Evolutionary conservation across 306 rosid species (phyloP).

Genomic region (Coriaria nepalensis): DNA sequence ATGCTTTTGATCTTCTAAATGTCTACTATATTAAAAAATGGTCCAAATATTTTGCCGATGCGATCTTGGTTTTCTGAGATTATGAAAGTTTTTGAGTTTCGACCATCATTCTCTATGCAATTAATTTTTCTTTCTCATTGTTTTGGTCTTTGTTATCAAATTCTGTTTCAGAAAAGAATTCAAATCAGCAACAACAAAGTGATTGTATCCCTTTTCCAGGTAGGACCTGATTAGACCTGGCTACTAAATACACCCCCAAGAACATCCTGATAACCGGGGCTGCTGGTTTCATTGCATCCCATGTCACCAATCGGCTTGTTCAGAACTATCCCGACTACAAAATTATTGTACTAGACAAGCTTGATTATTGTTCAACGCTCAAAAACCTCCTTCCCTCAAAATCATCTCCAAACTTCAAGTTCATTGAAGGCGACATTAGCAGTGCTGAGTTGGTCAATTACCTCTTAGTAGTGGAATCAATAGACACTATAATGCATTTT

Average conservation of each 20-base stretch:
- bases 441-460: conserved; percentile 54
- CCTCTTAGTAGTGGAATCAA: conserved; percentile 43
- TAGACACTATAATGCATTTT: conserved; percentile 57
- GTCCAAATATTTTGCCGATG: no score
- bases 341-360: conserved; percentile 51
- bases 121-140: no score
- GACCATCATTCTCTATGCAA: no score
- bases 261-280: conserved; percentile 59
- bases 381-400: conserved; percentile 45
- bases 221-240: conserved; percentile 22
- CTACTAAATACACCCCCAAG: conserved; percentile 33
- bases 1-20: no score
- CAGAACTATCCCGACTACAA: conserved; percentile 45
- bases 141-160: no score
- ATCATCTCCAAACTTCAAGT: conserved; percentile 45
- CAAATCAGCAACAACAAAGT: no score
- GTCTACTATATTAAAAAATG: no score
- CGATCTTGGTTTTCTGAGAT: no score
- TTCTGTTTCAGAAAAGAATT: no score
- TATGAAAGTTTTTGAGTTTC: no score
- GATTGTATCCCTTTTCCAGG: background rate
- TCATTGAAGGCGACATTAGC: conserved; percentile 49
- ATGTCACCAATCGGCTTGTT: conserved; percentile 45
- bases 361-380: conserved; percentile 50
- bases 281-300: conserved; percentile 51